Evolutionary conservation across 2,329 filamentous ascomycete genomes (phyloP), one percentile per base, ranked within the genome.

Genomic region (Mycosphaerelloides madeirae): DNA sequence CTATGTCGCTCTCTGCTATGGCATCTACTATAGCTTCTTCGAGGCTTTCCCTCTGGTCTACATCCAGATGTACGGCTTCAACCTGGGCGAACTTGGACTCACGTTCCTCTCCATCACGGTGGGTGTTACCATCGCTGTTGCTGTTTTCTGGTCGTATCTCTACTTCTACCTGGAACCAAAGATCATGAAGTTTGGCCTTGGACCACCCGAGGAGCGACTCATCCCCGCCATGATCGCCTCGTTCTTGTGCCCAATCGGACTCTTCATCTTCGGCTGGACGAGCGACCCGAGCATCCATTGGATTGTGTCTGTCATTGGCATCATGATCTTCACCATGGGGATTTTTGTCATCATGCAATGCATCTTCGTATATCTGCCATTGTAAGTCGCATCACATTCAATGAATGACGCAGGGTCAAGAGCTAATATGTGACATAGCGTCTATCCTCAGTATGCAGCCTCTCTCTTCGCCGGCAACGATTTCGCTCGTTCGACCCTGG

Each of bases 401-500:
- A n/a, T n/a, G n/a, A n/a, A n/a, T n/a, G n/a, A n/a, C n/a, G n/a
- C n/a, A n/a, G n/a, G n/a, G n/a, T n/a, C n/a, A n/a, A n/a, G n/a
- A 14, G 25, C 29, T 31, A 32, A 28, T 41, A 36, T 32, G 6
- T 32, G 4, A 6, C n/a, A 5, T 19, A 52, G 49, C n/a, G 60
- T 25, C 7, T 70, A 70, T 50, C 67, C 68, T 6, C 60, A 64
- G 46, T 68, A 69, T 56, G 77, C 78, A 0, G 78, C 79, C 29
- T 75, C 70, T 38, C 64, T 82, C 16, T 81, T 83, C 56, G 78
- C 79, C 1, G 77, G 71, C 5, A 83, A 81, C 56, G 78, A 81
- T 65, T 77, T 80, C 59, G 73, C 76, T 62, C 70, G 78, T 31
- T 74, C 70, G 22, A 73, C 77, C 2, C 64, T 84, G 3, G 81